These are phyloP conservation scores for Cystobasidium slooffiae DNA, from an alignment of 1,284 basidiomycete genomes.

Conservation along the genomic window DNA sequence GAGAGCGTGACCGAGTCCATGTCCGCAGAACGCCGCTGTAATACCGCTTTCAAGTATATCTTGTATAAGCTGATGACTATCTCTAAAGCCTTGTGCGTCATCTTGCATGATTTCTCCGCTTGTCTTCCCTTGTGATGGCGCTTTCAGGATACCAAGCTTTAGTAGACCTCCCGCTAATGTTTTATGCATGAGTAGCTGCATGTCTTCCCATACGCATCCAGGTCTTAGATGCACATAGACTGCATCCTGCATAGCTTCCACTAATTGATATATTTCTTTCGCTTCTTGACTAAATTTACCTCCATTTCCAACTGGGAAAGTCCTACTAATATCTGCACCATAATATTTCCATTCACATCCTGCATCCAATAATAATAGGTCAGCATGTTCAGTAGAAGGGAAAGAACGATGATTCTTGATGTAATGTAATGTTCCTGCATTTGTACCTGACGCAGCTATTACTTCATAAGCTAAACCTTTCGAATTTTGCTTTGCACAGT, in stretches of 20 bases:
- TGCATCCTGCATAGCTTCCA: slow-evolving; percentile 81
- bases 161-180: slow-evolving; percentile 78
- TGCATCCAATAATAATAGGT: slow-evolving; percentile 78
- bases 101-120: slow-evolving; percentile 57
- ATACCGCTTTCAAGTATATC: slow-evolving; percentile 73
- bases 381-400: slow-evolving; percentile 45
- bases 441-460: slow-evolving; percentile 79
- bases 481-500: slow-evolving; percentile 78
- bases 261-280: slow-evolving; percentile 77
- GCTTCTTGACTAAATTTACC: slow-evolving; percentile 82
- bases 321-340: slow-evolving; percentile 69
- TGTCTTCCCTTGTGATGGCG: background rate
- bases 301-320: slow-evolving; percentile 70
- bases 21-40: slow-evolving; percentile 84
- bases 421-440: slow-evolving; percentile 86
- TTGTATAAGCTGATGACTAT: slow-evolving; percentile 28
- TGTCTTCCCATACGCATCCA: slow-evolving; percentile 79
- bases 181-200: slow-evolving; percentile 79
- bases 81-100: slow-evolving; percentile 30
- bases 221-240: slow-evolving; percentile 72
- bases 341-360: slow-evolving; percentile 87
- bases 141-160: slow-evolving; percentile 79
- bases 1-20: slow-evolving; percentile 66
- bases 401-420: slow-evolving; percentile 61
- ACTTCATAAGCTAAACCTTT: slow-evolving; percentile 87